Base-by-base conservation (phyloP, 192 early-diverging fungal genomes). In the Rhizophagus sp. region DNA sequence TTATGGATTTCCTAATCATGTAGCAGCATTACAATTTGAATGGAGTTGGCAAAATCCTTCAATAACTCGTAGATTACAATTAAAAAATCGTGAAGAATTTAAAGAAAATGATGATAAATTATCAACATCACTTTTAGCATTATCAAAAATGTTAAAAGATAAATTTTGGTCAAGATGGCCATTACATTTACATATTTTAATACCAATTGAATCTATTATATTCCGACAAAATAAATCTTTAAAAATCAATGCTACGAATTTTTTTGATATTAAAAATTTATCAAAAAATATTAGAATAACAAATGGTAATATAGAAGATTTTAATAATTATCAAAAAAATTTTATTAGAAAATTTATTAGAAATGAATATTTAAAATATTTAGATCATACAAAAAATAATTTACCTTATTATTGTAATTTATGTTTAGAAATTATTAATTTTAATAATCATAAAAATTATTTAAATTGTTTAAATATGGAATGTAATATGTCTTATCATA, bases 1-100 rank as follows among this genome's bases (percentile, higher is more conserved):
- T 8, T 62, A 75, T 13, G 73, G 73, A 3, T 75, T 75, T 62
- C 52, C 73, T 12, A 41, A 36, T 62, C 15, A 30, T 27, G 13
- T 15, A 33, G 52, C 73, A 3, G 73, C 73, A 17, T 15, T 25
- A 27, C 73, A 75, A 30, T 75, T 75, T n/a, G 73, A 75, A 27
- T 75, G 50, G 41, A 47, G 41, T 50, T 75, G 73, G 73, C 47
- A 50, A 75, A 24, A 57, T 47, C 24, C 39, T 5, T 22, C 22
- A 12, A 61, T 24, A 25, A 50, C 73, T 3, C 73, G 73, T 62
- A 52, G 49, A 25, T 75, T 75, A 30, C 41, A 19, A 0, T 25
- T 41, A 11, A 41, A 11, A 9, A 6, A 12, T 15, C 13, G 19
- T 47, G 8, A 25, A 34, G 41, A 57, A 57, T 57, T 57, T 57